phyloP scores from a whole-genome alignment of 208 protist species.

The Leishmania arabica region DNA sequence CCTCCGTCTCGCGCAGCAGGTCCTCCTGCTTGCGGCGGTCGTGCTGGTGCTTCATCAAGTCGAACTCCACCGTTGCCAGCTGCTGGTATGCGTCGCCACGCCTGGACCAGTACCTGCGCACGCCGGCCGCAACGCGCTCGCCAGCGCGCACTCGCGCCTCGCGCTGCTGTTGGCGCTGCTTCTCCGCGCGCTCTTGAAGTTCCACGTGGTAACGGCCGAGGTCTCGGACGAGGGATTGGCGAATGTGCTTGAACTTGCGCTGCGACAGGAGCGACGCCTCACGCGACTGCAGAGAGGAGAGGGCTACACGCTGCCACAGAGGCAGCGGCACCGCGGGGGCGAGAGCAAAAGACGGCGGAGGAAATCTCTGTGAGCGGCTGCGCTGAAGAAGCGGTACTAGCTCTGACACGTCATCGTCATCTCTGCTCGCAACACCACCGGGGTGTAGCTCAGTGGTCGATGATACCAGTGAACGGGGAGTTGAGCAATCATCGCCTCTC shows the following conservation, averaged over 20 bases:
- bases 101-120: conserved; percentile 52
- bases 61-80: conserved; percentile 70
- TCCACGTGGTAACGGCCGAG: conserved; percentile 58
- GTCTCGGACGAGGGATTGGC: conserved; percentile 41
- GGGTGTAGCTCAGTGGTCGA: not conserved
- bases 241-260: conserved; percentile 23
- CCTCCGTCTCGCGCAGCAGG: conserved; percentile 75
- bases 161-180: conserved; percentile 51
- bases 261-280: conserved; percentile 21
- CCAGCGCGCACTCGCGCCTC: conserved; percentile 56
- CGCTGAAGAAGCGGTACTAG: conserved; percentile 32
- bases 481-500: not conserved
- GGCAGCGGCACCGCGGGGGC: conserved; percentile 50
- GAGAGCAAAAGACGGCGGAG: conserved; percentile 42
- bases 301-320: conserved; percentile 63
- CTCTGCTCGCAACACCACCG: not conserved
- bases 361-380: conserved; percentile 16
- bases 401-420: conserved; percentile 13
- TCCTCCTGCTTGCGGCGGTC: conserved; percentile 77
- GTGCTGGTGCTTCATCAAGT: conserved; percentile 62
- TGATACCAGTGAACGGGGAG: not conserved
- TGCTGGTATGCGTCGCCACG: conserved; percentile 68
- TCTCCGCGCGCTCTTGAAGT: conserved; percentile 46
- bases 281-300: conserved; percentile 47
- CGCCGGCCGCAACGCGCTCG: conserved; percentile 32